Conservation (phyloP, 2,329 filamentous ascomycete species). For the Fusarium pseudograminearum region DNA sequence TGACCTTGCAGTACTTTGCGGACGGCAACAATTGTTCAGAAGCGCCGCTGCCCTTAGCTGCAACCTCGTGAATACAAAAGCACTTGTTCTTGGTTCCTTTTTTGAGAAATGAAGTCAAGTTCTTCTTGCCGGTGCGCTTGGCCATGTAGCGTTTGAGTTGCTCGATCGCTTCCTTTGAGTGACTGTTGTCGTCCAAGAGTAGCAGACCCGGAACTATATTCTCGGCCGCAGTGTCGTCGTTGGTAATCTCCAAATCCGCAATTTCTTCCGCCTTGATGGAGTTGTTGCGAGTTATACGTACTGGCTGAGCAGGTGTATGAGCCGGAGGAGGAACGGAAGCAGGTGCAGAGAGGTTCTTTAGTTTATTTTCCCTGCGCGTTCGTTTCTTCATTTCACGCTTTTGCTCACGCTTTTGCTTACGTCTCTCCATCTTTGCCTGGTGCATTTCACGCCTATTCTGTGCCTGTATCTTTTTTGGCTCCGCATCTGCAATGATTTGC, state of each 20-base stretch:
- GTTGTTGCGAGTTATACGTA: not conserved
- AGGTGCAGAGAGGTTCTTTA: not conserved
- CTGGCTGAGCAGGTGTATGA: not conserved
- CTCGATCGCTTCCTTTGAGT: not conserved
- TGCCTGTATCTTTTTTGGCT: not conserved
- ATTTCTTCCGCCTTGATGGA: not conserved
- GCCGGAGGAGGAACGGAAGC: not conserved
- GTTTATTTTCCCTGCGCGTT: not conserved
- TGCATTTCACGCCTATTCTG: not conserved
- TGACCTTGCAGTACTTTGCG: no score
- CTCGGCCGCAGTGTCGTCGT: not conserved
- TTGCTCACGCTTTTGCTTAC: no score
- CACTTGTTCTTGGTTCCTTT: not conserved
- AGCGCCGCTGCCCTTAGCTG: not conserved
- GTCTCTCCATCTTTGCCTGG: not conserved
- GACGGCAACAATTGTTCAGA: not conserved
- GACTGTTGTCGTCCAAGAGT: not conserved
- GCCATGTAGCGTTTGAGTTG: not conserved
- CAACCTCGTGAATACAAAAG: not conserved
- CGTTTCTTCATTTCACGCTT: not conserved
- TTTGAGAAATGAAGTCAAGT: not conserved
- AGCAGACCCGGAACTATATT: accelerated
- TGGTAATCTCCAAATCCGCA: no score
- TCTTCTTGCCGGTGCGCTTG: not conserved
- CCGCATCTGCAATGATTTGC: not conserved